These are phyloP conservation scores for Leccinum subspadiceum DNA, from an alignment of 1,284 basidiomycete genomes.

Conservation along the genomic window DNA sequence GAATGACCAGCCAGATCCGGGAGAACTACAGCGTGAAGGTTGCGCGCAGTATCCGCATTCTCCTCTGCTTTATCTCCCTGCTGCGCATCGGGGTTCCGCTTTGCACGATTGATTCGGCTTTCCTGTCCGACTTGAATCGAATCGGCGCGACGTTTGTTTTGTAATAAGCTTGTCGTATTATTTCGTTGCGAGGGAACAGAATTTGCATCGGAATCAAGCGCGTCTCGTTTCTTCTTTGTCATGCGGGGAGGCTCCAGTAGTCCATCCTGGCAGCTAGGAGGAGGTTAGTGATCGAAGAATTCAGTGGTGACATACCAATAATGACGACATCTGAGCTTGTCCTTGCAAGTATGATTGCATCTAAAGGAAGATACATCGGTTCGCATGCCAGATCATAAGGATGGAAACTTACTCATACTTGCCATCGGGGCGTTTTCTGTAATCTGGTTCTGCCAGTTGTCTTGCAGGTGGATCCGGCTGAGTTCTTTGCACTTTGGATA, in stretches of 20 bases:
- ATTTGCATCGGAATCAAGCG: constrained; percentile 18
- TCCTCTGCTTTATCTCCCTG: constrained; percentile 48
- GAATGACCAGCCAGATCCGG: constrained; percentile 40
- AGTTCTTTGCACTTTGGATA: neutral
- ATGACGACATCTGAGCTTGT: constrained; percentile 72
- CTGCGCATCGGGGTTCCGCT: constrained; percentile 34
- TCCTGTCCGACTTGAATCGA: neutral
- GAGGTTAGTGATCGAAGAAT: constrained; percentile 5
- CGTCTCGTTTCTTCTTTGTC: constrained; percentile 37
- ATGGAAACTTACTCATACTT: constrained; percentile 48
- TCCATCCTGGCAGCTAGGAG: constrained; percentile 68
- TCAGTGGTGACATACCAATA: constrained; percentile 48
- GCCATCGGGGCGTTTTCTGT: constrained; percentile 43
- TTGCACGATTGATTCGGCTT: constrained; percentile 15
- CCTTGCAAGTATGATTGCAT: constrained; percentile 78
- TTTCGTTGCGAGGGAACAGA: constrained; percentile 7
- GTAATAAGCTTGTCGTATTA: neutral
- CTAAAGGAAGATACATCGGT: constrained; percentile 36
- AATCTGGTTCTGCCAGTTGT: constrained; percentile 9
- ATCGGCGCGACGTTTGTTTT: neutral
- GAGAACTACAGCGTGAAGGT: constrained; percentile 39
- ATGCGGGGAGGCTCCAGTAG: constrained; percentile 49
- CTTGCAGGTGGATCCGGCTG: constrained; percentile 2
- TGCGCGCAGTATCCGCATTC: constrained; percentile 41
- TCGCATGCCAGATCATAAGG: neutral